phyloP scores from a whole-genome alignment of 768 basidiomycete species.

The Chalciporus sphaerocephalus region DNA sequence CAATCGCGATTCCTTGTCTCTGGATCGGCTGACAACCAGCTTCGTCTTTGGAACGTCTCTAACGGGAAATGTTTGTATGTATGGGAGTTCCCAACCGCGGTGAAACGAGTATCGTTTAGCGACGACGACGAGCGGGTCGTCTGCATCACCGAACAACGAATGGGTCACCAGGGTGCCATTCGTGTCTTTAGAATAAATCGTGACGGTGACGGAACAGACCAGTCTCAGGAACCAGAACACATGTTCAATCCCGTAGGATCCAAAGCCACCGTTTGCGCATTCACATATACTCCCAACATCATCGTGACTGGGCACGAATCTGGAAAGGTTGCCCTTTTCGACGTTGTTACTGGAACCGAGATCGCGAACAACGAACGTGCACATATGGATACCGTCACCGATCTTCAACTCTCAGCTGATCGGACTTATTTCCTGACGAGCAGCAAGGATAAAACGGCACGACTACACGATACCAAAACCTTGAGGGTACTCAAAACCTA shows the following conservation, averaged over 20 bases:
- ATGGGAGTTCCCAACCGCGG: slow-evolving; percentile 98
- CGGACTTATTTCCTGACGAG: slow-evolving; percentile 93
- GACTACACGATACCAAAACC: slow-evolving; percentile 87
- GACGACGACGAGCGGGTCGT: slow-evolving; percentile 80
- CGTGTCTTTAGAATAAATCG: slow-evolving; percentile 85
- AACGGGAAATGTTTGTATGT: slow-evolving; percentile 89
- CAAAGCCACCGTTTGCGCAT: slow-evolving; percentile 96
- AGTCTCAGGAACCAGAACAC: slow-evolving; percentile 66
- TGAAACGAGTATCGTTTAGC: slow-evolving; percentile 92
- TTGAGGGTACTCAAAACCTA: slow-evolving; percentile 91
- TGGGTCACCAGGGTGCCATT: slow-evolving; percentile 89
- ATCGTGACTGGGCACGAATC: slow-evolving; percentile 96
- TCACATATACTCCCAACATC: slow-evolving; percentile 69
- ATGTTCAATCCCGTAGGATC: slow-evolving; percentile 88
- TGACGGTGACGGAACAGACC: slow-evolving; percentile 74
- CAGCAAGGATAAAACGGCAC: slow-evolving; percentile 94
- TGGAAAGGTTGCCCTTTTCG: slow-evolving; percentile 90
- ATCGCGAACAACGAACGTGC: slow-evolving; percentile 79
- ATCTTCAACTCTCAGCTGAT: slow-evolving; percentile 87
- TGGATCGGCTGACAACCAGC: slow-evolving; percentile 90
- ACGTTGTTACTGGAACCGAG: slow-evolving; percentile 84
- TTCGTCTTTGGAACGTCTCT: slow-evolving; percentile 85
- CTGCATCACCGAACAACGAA: slow-evolving; percentile 95
- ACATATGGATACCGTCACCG: slow-evolving; percentile 83
- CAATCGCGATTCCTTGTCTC: slow-evolving; percentile 84